Percentiles rank a stretch among this genome's conserved stretches.
phyloP scores from a whole-genome alignment of 352 stramenopile genomes.

The Phytophthora hibernalis region DNA sequence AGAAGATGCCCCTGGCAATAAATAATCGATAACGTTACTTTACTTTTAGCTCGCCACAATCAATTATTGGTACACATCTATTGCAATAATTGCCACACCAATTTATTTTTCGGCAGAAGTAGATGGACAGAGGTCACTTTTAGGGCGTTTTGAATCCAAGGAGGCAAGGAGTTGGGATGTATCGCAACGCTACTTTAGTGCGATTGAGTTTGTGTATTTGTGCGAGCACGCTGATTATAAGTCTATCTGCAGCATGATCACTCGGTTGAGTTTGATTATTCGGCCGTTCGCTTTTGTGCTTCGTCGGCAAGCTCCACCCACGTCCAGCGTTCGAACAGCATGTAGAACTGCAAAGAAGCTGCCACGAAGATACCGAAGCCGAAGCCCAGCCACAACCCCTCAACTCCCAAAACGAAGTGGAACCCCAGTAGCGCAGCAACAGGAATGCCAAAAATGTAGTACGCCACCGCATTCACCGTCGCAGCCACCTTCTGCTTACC shows the following conservation, averaged over 20 bases:
- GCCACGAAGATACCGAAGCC: constrained; percentile 51
- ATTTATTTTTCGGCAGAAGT: too few relatives aligned
- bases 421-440: constrained; percentile 66
- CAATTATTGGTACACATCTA: too few relatives aligned
- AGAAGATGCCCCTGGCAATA: too few relatives aligned
- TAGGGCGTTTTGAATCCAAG: too few relatives aligned
- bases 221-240: neutral
- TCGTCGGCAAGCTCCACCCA: constrained; percentile 50
- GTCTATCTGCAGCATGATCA: constrained; percentile 7
- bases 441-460: constrained; percentile 81
- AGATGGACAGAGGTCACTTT: too few relatives aligned
- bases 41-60: too few relatives aligned
- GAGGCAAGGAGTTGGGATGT: neutral
- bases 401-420: constrained; percentile 48
- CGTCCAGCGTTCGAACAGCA: constrained; percentile 46
- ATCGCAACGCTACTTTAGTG: neutral
- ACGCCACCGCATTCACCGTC: constrained; percentile 72
- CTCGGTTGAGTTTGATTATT: constrained; percentile 19
- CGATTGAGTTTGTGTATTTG: constrained; percentile 5
- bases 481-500: constrained; percentile 69
- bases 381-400: constrained; percentile 70
- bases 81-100: too few relatives aligned
- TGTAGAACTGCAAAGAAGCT: constrained; percentile 39
- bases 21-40: too few relatives aligned
- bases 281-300: constrained; percentile 46